These are phyloP conservation scores for Yamadazyma aaseri DNA, from an alignment of 1,139 yeast species.

Conservation along the genomic window DNA sequence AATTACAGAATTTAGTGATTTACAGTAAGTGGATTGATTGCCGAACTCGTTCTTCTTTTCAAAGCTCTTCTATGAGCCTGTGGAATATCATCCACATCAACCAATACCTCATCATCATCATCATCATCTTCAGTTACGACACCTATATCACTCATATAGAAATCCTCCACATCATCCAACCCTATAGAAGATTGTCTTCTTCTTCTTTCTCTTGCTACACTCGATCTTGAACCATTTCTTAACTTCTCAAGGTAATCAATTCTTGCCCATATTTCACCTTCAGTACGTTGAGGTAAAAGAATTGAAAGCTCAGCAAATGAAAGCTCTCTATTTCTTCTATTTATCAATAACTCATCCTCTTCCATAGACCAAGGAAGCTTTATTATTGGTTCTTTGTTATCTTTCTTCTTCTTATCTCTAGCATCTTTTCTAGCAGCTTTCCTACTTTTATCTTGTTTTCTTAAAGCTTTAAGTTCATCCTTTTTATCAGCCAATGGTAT, in stretches of 20 bases:
- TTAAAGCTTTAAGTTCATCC: constrained; percentile 27
- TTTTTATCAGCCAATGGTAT: constrained; percentile 38
- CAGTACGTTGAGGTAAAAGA: constrained; percentile 69
- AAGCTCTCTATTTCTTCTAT: constrained; percentile 57
- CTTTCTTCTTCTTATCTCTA: constrained; percentile 13
- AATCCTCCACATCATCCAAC: constrained; percentile 47
- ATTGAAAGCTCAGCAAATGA: constrained; percentile 75
- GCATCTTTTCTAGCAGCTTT: constrained; percentile 11
- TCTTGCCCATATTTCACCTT: constrained; percentile 68
- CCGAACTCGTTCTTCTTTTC: constrained; percentile 45
- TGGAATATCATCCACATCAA: constrained; percentile 38
- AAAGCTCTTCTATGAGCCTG: constrained; percentile 27
- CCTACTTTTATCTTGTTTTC: constrained; percentile 22
- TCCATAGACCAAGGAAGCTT: constrained; percentile 58
- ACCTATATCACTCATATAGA: constrained; percentile 41
- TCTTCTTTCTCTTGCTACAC: constrained; percentile 32
- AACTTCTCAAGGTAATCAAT: constrained; percentile 53
- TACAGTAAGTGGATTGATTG: constrained; percentile 42
- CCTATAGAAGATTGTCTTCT: constrained; percentile 44
- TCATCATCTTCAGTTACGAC: constrained; percentile 34
- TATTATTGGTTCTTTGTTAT: constrained; percentile 25
- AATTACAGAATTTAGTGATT: constrained; percentile 10
- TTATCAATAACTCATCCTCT: constrained; percentile 67
- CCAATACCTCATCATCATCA: constrained; percentile 38
- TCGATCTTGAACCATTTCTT: constrained; percentile 41